phyloP scores from a whole-genome alignment of 176 grass and related monocot genomes.

The Eleusine coracana region DNA sequence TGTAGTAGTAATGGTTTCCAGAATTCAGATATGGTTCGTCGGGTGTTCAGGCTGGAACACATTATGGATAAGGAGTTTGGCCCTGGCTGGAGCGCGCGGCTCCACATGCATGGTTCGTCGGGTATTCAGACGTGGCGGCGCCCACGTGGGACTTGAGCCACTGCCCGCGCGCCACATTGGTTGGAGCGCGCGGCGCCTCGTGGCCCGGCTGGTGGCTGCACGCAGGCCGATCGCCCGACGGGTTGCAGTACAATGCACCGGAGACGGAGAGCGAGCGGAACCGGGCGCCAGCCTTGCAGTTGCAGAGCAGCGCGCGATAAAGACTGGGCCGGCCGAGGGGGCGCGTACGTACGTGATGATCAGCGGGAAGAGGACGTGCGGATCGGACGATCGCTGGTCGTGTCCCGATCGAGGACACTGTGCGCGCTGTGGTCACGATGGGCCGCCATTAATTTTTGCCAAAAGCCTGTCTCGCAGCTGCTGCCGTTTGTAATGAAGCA shows the following conservation, averaged over 20 bases:
- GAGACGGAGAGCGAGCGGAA: background rate
- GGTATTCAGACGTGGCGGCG: background rate
- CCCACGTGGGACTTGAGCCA: conserved; percentile 31
- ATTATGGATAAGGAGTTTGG: background rate
- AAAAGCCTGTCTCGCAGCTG: background rate
- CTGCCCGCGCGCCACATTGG: background rate
- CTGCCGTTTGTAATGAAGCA: background rate
- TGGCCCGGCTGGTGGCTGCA: background rate
- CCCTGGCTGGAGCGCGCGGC: too few relatives aligned
- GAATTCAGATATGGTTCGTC: background rate
- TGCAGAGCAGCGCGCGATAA: background rate
- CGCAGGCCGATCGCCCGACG: background rate
- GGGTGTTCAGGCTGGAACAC: background rate
- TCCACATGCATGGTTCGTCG: too few relatives aligned
- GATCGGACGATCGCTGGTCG: background rate
- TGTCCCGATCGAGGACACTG: background rate
- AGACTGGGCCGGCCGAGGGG: background rate
- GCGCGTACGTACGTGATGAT: background rate
- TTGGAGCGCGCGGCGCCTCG: background rate
- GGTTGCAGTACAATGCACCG: conserved; percentile 29
- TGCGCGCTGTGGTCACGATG: conserved; percentile 8
- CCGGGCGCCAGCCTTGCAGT: background rate
- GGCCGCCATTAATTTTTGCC: background rate
- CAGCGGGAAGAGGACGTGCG: background rate
- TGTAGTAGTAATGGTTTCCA: background rate